These are phyloP conservation scores for Saturnispora saitoi DNA, from an alignment of 805 yeast genomes.

Conservation along the genomic window DNA sequence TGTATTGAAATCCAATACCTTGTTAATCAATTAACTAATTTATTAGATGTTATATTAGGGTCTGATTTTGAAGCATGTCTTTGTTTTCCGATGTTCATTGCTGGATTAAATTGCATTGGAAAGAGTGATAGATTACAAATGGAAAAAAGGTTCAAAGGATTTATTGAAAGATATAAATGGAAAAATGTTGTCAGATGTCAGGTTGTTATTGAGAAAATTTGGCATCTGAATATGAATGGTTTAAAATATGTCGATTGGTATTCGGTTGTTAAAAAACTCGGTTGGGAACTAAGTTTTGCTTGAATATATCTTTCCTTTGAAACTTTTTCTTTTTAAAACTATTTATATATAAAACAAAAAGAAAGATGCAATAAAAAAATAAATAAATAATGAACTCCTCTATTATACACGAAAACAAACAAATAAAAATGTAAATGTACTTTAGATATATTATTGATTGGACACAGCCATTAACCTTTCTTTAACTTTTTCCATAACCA, in stretches of 20 bases:
- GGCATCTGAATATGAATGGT: conserved; percentile 44
- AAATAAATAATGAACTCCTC: background rate
- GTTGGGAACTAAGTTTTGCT: conserved; percentile 79
- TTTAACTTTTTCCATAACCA: conserved; percentile 53
- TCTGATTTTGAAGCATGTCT: conserved; percentile 63
- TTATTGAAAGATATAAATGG: conserved; percentile 57
- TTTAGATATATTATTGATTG: too few species aligned
- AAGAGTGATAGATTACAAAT: conserved; percentile 45
- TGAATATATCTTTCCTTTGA: conserved; percentile 13
- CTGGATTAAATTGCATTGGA: conserved; percentile 60
- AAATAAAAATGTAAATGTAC: background rate
- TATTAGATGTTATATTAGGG: conserved; percentile 54
- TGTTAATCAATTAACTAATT: conserved; percentile 42
- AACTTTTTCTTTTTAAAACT: background rate
- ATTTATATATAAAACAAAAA: background rate
- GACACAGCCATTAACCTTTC: conserved; percentile 12
- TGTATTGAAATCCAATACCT: conserved; percentile 56
- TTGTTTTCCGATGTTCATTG: conserved; percentile 70
- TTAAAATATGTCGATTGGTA: conserved; percentile 66
- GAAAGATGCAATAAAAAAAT: background rate
- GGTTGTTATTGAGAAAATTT: conserved; percentile 38
- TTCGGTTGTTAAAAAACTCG: conserved; percentile 50
- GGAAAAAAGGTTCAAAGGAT: conserved; percentile 42
- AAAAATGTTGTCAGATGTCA: conserved; percentile 47
- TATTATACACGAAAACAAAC: conserved; percentile 5